These are phyloP conservation scores for Fusarium staphyleae DNA, from an alignment of 2,329 filamentous ascomycete genomes.

Conservation along the genomic window DNA sequence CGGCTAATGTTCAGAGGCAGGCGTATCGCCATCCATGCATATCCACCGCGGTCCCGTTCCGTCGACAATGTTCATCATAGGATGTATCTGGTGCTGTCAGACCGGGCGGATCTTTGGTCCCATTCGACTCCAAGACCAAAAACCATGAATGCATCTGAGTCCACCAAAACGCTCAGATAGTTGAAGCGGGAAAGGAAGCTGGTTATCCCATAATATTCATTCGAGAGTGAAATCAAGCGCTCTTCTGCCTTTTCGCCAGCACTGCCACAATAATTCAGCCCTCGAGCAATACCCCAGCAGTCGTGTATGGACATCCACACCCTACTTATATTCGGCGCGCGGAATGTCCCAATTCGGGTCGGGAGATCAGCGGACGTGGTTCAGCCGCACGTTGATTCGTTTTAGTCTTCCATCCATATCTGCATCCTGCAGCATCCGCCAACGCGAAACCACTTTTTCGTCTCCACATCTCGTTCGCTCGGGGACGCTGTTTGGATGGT, in stretches of 20 bases:
- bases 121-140: constrained; percentile 4
- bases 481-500: constrained; percentile 15
- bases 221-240: constrained; percentile 19
- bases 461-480: constrained; percentile 24
- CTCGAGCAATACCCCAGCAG: constrained; percentile 23
- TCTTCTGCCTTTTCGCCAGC: constrained; percentile 23
- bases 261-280: constrained; percentile 34
- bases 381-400: constrained; percentile 32
- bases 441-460: constrained; percentile 29
- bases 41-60: constrained; percentile 20
- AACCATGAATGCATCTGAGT: not conserved
- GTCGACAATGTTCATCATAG: constrained; percentile 21
- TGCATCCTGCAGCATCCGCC: constrained; percentile 30
- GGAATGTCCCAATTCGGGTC: constrained; percentile 36
- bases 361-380: constrained; percentile 35
- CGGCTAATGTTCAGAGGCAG: constrained; percentile 25
- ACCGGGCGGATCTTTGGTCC: constrained; percentile 9
- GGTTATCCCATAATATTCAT: too few relatives aligned
- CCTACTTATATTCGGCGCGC: constrained; percentile 20
- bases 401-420: constrained; percentile 26
- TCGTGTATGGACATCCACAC: constrained; percentile 15
- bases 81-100: constrained; percentile 21
- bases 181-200: too few relatives aligned
- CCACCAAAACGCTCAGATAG: constrained; percentile 1
- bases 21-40: constrained; percentile 17